Evolutionary conservation across 306 rosid genomes (phyloP).

Genomic region (Vigna unguiculata): DNA sequence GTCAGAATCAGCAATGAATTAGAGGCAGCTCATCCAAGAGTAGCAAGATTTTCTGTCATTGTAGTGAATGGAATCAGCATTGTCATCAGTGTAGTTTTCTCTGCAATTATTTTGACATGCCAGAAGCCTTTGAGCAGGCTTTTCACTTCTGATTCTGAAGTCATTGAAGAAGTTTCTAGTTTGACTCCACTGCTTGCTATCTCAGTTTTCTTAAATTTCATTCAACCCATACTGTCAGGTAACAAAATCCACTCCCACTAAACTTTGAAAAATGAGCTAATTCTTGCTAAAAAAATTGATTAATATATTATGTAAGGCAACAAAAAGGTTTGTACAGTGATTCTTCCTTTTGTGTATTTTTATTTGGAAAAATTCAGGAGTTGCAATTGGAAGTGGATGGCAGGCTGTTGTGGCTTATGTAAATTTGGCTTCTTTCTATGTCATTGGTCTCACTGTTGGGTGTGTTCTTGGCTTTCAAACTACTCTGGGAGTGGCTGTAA

Average conservation of each 20-base stretch:
- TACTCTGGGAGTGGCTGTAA: conserved; percentile 64
- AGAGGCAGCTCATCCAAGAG: conserved; percentile 73
- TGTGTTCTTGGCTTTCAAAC: conserved; percentile 74
- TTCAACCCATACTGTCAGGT: conserved; percentile 47
- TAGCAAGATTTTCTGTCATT: conserved; percentile 62
- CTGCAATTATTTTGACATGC: conserved; percentile 22
- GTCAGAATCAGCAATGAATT: conserved; percentile 71
- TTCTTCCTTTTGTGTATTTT: background rate
- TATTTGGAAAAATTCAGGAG: conserved; percentile 50
- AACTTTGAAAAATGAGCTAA: too few species aligned
- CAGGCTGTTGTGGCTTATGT: conserved; percentile 74
- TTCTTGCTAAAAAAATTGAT: too few species aligned
- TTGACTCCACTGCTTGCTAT: conserved; percentile 34
- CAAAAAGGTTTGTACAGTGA: background rate
- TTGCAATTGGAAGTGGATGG: conserved; percentile 90
- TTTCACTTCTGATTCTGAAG: conserved; percentile 29
- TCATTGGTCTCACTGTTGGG: conserved; percentile 72
- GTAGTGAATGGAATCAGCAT: conserved; percentile 50
- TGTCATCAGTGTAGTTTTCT: conserved; percentile 27
- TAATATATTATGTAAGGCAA: too few species aligned
- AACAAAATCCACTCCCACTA: background rate
- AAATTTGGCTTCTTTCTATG: conserved; percentile 62
- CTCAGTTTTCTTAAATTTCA: conserved; percentile 60
- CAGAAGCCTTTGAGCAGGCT: conserved; percentile 12
- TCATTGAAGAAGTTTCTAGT: conserved; percentile 24